Evolutionary conservation across 352 stramenopile species (phyloP).

Genomic region (Phytopythium delawarense): DNA sequence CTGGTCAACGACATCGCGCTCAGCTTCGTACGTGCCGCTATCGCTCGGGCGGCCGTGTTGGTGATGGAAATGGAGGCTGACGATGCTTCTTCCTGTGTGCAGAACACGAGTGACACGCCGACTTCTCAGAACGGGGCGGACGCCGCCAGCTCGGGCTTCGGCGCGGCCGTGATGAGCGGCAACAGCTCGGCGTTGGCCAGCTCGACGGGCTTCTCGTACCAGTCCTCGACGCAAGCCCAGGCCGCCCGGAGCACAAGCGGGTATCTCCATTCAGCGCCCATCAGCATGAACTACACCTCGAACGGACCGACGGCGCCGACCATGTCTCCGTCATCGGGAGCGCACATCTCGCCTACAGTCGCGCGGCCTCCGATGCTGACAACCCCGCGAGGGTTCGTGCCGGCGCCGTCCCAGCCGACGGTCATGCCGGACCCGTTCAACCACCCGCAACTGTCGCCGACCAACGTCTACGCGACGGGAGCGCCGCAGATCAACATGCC

Average conservation of each 20-base stretch:
- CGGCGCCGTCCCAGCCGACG: constrained; percentile 2
- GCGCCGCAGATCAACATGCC: constrained; percentile 54
- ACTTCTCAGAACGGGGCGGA: not conserved
- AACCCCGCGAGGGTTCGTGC: not conserved
- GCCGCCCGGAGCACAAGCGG: constrained; percentile 6
- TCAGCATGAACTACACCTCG: constrained; percentile 27
- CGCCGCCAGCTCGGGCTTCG: not conserved
- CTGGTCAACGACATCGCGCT: constrained; percentile 72
- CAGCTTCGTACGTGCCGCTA: constrained; percentile 36
- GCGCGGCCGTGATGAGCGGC: not conserved
- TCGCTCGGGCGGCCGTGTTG: not conserved
- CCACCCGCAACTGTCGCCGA: constrained; percentile 31
- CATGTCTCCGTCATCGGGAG: not conserved
- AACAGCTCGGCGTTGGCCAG: constrained; percentile 9
- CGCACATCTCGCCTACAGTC: constrained; percentile 2
- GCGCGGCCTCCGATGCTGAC: constrained; percentile 6
- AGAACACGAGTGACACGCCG: constrained; percentile 7
- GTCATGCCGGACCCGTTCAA: constrained; percentile 27
- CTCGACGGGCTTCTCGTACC: constrained; percentile 30
- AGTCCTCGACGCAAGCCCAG: constrained; percentile 12
- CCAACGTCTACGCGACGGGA: constrained; percentile 20
- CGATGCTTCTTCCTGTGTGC: not conserved
- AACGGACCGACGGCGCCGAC: not conserved
- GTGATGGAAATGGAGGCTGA: not conserved
- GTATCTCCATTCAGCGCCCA: constrained; percentile 27